Percentiles rank a stretch among this genome's conserved stretches.
phyloP scores from a whole-genome alignment of 2,329 filamentous ascomycete species.

The Diaporthe velutina region DNA sequence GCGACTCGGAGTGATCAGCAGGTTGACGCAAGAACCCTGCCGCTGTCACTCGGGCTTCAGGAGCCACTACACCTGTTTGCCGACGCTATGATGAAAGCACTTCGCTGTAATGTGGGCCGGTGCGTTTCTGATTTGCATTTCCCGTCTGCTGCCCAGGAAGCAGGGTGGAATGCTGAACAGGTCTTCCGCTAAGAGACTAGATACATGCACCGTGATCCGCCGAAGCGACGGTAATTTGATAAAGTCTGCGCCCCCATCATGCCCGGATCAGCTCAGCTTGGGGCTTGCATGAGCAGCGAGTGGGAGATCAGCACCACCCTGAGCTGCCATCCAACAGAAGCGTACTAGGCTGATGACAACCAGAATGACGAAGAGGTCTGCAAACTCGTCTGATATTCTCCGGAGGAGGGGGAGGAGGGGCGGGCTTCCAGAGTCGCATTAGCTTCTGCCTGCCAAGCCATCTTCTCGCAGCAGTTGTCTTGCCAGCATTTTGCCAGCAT shows the following conservation, averaged over 20 bases:
- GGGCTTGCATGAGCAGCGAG: not conserved
- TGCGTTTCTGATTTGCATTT: slow-evolving; percentile 33
- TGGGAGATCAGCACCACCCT: not conserved
- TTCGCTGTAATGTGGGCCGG: slow-evolving; percentile 21
- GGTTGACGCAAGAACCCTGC: slow-evolving; percentile 31
- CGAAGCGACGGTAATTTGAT: slow-evolving; percentile 14
- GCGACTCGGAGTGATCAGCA: not conserved
- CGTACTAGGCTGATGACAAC: slow-evolving; percentile 9
- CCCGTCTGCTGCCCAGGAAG: not conserved
- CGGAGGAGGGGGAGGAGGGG: not conserved
- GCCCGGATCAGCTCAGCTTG: slow-evolving; percentile 9
- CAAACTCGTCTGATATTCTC: slow-evolving; percentile 14
- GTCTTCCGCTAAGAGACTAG: not conserved
- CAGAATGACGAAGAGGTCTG: not conserved
- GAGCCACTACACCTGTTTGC: slow-evolving; percentile 16
- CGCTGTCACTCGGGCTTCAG: slow-evolving; percentile 19
- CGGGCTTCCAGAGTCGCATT: slow-evolving; percentile 17
- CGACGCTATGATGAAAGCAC: slow-evolving; percentile 37
- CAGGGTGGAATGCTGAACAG: slow-evolving; percentile 4
- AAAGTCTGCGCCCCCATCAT: not conserved
- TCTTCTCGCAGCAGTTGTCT: slow-evolving; percentile 11
- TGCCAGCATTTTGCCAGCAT: too few relatives aligned
- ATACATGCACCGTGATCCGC: slow-evolving; percentile 6
- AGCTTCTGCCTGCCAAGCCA: slow-evolving; percentile 27
- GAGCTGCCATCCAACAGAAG: not conserved